These are phyloP conservation scores for Pestalotiopsis sp. DNA, from an alignment of 2,329 filamentous ascomycete genomes.

Conservation along the genomic window DNA sequence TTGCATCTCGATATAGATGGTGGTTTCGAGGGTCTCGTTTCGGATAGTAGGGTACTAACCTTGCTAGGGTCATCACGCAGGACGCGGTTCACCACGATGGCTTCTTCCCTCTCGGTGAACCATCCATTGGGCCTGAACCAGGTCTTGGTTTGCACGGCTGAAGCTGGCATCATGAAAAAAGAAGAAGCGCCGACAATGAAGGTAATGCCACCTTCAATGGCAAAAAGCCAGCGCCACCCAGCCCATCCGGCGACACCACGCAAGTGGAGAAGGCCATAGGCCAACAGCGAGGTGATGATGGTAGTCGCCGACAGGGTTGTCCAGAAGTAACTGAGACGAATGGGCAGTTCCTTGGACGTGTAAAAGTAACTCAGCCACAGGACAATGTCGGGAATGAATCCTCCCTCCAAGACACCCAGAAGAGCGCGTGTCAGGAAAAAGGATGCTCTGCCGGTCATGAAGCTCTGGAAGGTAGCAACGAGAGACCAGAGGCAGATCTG, in stretches of 20 bases:
- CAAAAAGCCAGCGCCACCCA: conserved; percentile 50
- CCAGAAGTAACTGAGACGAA: conserved; percentile 40
- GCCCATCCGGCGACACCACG: conserved; percentile 36
- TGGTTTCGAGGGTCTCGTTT: too few species aligned
- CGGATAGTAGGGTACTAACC: too few species aligned
- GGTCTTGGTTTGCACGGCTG: conserved; percentile 46
- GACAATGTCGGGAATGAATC: conserved; percentile 34
- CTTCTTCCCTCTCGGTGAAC: conserved; percentile 58
- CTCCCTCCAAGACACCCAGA: conserved; percentile 25
- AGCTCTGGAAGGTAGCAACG: conserved; percentile 28
- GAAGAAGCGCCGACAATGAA: conserved; percentile 47
- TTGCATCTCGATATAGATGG: too few species aligned
- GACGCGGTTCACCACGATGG: conserved; percentile 58
- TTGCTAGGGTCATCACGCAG: conserved; percentile 59
- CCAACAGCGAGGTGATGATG: conserved; percentile 35
- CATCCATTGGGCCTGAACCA: conserved; percentile 53
- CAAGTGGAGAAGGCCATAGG: conserved; percentile 36
- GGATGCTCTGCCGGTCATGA: conserved; percentile 22
- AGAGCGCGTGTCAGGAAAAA: conserved; percentile 10
- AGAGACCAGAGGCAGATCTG: conserved; percentile 32
- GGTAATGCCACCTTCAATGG: conserved; percentile 58
- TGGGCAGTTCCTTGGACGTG: conserved; percentile 36
- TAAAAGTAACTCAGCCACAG: conserved; percentile 36
- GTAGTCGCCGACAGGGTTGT: conserved; percentile 32
- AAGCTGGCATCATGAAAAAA: conserved; percentile 54